Base-by-base conservation (phyloP, 768 basidiomycete species). In the Naganishia vishniacii region DNA sequence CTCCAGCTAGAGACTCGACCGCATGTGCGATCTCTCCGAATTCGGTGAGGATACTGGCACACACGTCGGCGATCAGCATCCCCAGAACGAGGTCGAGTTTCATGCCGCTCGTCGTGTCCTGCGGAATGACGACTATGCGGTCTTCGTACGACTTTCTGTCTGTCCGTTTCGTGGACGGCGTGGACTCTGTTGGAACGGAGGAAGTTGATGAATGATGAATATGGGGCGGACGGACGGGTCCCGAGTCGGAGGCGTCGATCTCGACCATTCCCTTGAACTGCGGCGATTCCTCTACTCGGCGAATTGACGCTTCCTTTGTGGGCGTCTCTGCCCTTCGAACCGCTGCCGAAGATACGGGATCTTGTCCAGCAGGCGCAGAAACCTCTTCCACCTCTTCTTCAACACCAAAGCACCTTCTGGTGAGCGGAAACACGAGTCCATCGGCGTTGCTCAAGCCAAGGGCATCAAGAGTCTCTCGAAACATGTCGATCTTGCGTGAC, bases 21-120 rank as follows among this genome's bases (percentile, higher is more conserved):
- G 83, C 82, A 76, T 88, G 66, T 69, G 95, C 94, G 80, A 95
- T 75, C 40, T 84, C 83, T 40, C 90, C 88, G 69, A 98, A 87
- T 75, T 91, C 90, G 23, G 84, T 84, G 25, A 99, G 80, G 51
- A 97, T 84, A 66, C 87, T 85, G 34, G 91, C 91, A 69, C 90
- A 92, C 20, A 95, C 78, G 72, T 91, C 91, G 18, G 90, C 91
- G 61, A 99, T 78, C 44, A 97, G 79, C 18, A 91, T 91, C 31
- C 89, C 89, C 60, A 98, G 82, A 74, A 93, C 92, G 31, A 90
- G 77, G 69, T 84, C 87, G 75, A 91, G 89, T 71, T 93, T 91
- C 18, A 44, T n/a, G 42, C 9, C 18, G 42, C 42, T 18, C 6
- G 42, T 44, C 6, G 88, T 88, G 69, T 85, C 83, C 67, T 82